Evolutionary conservation across 225 moss, liverwort and hornwort genomes (phyloP).

Genomic region (Bryoerythrophyllum caledonicum): DNA sequence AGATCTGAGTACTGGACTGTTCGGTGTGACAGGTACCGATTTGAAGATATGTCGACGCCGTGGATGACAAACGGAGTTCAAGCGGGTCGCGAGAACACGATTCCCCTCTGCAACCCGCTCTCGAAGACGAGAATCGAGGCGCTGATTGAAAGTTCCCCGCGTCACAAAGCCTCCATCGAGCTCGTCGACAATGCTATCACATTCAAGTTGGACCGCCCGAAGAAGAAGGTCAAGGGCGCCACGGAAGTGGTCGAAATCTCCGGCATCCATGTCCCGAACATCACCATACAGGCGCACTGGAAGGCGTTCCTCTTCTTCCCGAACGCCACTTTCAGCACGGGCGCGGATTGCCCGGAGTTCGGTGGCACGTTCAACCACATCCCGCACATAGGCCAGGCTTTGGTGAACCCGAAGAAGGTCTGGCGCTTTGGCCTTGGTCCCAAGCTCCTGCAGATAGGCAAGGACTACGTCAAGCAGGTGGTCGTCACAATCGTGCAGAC

Average conservation of each 20-base stretch:
- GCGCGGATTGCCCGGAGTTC: slow-evolving; percentile 29
- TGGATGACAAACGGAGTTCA: slow-evolving; percentile 26
- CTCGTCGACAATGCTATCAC: background rate
- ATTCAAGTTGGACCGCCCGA: slow-evolving; percentile 1
- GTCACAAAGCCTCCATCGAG: background rate
- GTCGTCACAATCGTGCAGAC: slow-evolving; percentile 14
- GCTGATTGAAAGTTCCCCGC: background rate
- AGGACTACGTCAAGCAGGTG: background rate
- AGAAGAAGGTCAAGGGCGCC: background rate
- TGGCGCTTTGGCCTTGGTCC: slow-evolving; percentile 24
- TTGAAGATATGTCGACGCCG: background rate
- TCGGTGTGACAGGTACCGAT: slow-evolving; percentile 7
- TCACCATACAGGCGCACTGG: background rate
- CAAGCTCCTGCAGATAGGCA: slow-evolving; percentile 3
- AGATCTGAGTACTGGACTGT: background rate
- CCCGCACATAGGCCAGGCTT: slow-evolving; percentile 5
- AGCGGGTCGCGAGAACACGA: background rate
- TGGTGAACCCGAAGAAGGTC: background rate
- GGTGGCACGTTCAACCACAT: slow-evolving; percentile 20
- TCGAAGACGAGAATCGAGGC: fast-evolving
- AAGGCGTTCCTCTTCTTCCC: slow-evolving; percentile 11
- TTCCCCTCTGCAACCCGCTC: slow-evolving; percentile 9
- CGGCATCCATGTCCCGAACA: slow-evolving; percentile 4
- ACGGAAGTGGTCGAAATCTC: slow-evolving; percentile 5
- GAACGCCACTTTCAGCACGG: fast-evolving